Conservation (phyloP, 2,329 filamentous ascomycete genomes). For the Geosmithia flava region DNA sequence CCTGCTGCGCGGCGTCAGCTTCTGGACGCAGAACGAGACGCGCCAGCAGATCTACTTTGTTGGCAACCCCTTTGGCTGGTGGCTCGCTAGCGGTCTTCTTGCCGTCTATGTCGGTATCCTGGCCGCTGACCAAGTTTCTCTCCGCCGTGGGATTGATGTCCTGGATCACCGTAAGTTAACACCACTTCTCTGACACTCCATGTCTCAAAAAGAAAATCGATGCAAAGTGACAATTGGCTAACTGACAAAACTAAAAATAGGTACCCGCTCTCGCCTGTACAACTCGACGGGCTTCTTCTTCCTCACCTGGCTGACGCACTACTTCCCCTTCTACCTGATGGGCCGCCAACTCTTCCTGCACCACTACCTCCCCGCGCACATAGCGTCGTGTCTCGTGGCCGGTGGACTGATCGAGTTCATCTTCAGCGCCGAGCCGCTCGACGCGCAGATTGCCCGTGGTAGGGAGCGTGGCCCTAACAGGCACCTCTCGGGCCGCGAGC, state of each 20-base stretch:
- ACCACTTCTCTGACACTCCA: background rate
- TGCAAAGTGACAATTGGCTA: constrained; percentile 18
- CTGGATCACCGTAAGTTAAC: constrained; percentile 73
- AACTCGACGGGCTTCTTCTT: constrained; percentile 99
- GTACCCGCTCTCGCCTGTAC: constrained; percentile 85
- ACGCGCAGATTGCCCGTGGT: constrained; percentile 34
- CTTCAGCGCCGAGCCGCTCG: constrained; percentile 74
- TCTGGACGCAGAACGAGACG: constrained; percentile 96
- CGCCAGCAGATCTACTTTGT: constrained; percentile 97
- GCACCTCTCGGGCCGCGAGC: constrained; percentile 68
- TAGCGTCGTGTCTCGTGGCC: constrained; percentile 81
- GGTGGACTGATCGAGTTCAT: constrained; percentile 91
- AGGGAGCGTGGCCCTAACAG: constrained; percentile 34
- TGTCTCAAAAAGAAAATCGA: background rate
- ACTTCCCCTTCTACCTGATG: constrained; percentile 97
- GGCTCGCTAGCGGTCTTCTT: constrained; percentile 82
- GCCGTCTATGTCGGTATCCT: constrained; percentile 90
- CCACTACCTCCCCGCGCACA: constrained; percentile 90
- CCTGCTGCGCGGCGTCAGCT: constrained; percentile 90
- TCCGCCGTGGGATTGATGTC: constrained; percentile 85
- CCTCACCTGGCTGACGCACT: constrained; percentile 94
- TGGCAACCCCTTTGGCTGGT: constrained; percentile 95
- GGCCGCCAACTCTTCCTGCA: constrained; percentile 95
- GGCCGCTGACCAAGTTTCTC: constrained; percentile 82
- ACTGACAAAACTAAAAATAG: constrained; percentile 24